Evolutionary conservation across 2,329 filamentous ascomycete species (phyloP), one percentile per base, ranked within the genome.

Genomic region (Paracoccidioides brasiliensis): DNA sequence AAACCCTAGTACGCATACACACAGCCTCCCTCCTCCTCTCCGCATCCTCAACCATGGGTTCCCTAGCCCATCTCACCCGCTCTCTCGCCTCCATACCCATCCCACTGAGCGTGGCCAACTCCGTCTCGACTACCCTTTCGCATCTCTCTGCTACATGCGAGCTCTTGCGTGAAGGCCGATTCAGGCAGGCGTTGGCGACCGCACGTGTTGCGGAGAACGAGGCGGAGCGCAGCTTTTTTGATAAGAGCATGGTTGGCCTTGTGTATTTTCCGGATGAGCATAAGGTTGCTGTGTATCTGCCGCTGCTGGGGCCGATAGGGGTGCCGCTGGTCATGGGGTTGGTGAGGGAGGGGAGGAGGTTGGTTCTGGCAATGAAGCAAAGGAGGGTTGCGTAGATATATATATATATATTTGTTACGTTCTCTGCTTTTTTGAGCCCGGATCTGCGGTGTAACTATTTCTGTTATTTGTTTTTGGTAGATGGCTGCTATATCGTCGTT

Each of bases 241-340:
- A 98, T 72, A 95, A 95, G 72, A 95, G 88, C 66, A 98, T 98
- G 93, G 93, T 98, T 10, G 93, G 90, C 0, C 93, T 97, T 73
- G 84, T 97, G 2, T 98, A 97, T 70, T 98, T 98, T 70, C 93
- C 93, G 0, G 93, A 98, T 66, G 93, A 98, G 73, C 93, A 98
- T 70, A 98, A 97, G 71, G 82, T 98, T 30, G 93, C 93, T 0
- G 93, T 98, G 0, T 98, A 98, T 68, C 72, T 98, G 63, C 93
- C 93, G 1, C 74, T 98, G 9, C 73, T 98, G 43, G 93, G 93
- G 0, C 93, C 93, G 0, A 83, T 97, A 43, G 90, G 88, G 4
- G 91, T 97, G 10, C 93, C 93, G 41, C 73, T 98, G 52, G 69
- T 96, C 5, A 87, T 96, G 80, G 86, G 86, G 3, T 74, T 88